Base-by-base conservation (phyloP, 441 rosid species). In the Populus hybrid region DNA sequence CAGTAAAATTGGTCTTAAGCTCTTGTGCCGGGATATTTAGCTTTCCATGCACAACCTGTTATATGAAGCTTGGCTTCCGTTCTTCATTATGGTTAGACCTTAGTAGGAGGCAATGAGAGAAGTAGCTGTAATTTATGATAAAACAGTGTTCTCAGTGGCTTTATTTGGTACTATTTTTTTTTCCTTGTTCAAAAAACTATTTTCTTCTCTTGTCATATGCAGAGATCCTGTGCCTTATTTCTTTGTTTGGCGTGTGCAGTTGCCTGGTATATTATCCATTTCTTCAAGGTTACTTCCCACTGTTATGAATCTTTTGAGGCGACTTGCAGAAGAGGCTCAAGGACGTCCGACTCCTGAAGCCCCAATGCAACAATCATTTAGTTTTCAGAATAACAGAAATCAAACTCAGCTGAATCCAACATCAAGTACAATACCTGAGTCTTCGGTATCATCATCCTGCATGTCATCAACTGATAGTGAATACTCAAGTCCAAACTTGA, bases 291-390 rank as follows among this genome's bases (percentile, higher is more conserved):
- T 92, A 72, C 90, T 93, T 78, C 98, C 98, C 33, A 89, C 94
- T 0, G 61, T 92, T n/a, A 87, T 92, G 94, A 89, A 90, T 82
- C 89, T 93, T 78, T 84, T 93, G 31, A 85, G 83, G 75, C 85
- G 88, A 65, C 90, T 92, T 0, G 95, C 97, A 9, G 93, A 92
- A 84, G 97, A 89, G 86, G 95, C 90, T 28, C 94, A 89, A 78
- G 97, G 90, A 18, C 82, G 33, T 64, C 83, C 76, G 72, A 82
- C 85, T 73, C 83, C 87, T 0, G 87, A 80, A 81, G 81, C 84
- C 71, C 80, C 83, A 31, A 78, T 74, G 68, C 81, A 79, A 9
- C 79, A 81, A 21, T 28, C 81, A 7, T 35, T 82, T 24, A 64
- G 81, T 68, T 82, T 87, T 53, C 91, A 84, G 67, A 86, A 84